A percentile compares a stretch with the other conserved stretches of the same genome.
These are phyloP conservation scores for Vigna hirtella DNA, from an alignment of 306 rosid species.

Conservation along the genomic window DNA sequence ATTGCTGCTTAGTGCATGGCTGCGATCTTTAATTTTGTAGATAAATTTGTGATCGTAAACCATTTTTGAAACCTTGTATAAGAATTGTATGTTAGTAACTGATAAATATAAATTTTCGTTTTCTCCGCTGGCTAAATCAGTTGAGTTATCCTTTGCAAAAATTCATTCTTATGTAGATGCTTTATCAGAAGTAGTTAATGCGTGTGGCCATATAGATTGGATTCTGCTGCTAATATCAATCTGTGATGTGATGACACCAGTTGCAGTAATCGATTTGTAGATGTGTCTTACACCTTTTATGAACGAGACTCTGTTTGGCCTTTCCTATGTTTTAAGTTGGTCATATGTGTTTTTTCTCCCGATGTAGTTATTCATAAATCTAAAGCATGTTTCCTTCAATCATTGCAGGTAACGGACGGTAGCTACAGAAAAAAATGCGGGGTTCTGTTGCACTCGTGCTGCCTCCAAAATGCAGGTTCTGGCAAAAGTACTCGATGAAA, in stretches of 20 bases:
- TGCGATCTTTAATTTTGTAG: no score
- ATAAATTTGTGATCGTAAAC: no score
- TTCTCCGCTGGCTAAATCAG: no score
- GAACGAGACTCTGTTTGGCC: neutral
- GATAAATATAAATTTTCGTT: neutral
- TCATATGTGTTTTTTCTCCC: neutral
- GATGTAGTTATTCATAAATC: neutral
- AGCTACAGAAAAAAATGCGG: conserved; percentile 46
- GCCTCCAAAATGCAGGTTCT: conserved; percentile 52
- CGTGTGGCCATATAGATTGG: neutral
- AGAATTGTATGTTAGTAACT: neutral
- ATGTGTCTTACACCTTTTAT: neutral
- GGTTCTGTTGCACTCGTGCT: conserved; percentile 40
- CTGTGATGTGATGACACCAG: neutral
- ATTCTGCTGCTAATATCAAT: neutral
- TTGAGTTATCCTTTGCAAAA: no score
- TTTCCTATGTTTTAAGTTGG: neutral
- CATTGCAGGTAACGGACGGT: conserved; percentile 19
- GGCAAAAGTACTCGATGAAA: conserved; percentile 47
- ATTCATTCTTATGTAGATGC: neutral
- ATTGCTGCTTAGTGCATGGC: neutral
- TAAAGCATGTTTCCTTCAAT: conserved; percentile 8
- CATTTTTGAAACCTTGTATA: no score
- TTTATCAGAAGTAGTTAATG: neutral
- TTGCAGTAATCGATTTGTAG: neutral